Percentiles rank a stretch among this genome's conserved stretches.
These are phyloP conservation scores for Acacia melanoxylon DNA, from an alignment of 306 rosid species.

Conservation along the genomic window DNA sequence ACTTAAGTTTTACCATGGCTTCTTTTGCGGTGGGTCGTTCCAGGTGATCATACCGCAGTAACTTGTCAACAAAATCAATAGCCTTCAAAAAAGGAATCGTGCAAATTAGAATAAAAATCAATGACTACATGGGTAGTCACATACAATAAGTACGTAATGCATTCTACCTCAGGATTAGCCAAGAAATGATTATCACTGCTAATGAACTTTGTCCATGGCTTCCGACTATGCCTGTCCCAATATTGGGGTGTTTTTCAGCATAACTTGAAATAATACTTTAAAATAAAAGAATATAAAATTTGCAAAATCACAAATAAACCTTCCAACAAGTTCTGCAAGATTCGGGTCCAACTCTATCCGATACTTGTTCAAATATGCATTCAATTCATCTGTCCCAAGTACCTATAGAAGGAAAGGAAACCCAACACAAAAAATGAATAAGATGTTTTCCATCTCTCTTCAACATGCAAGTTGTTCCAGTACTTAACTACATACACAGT, in stretches of 20 bases:
- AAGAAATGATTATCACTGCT: constrained; percentile 83
- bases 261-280: neutral
- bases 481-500: neutral
- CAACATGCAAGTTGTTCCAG: constrained; percentile 14
- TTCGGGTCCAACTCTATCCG: constrained; percentile 88
- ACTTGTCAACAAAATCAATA: constrained; percentile 81
- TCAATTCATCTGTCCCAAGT: constrained; percentile 84
- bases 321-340: constrained; percentile 83
- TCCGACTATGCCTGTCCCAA: constrained; percentile 73
- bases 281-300: neutral
- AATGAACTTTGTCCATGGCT: constrained; percentile 80
- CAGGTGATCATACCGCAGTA: constrained; percentile 87
- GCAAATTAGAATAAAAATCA: constrained; percentile 15
- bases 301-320: constrained; percentile 44
- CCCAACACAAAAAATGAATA: constrained; percentile 29
- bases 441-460: constrained; percentile 12
- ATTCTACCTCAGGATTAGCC: constrained; percentile 80
- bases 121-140: neutral
- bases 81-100: constrained; percentile 46
- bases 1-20: constrained; percentile 71
- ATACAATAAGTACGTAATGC: neutral
- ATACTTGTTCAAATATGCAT: constrained; percentile 71
- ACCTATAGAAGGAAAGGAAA: constrained; percentile 50
- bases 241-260: neutral
- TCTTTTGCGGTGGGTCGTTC: constrained; percentile 94